These are phyloP conservation scores for Fusarium scirpi DNA, from an alignment of 2,329 filamentous ascomycete species.

Conservation along the genomic window DNA sequence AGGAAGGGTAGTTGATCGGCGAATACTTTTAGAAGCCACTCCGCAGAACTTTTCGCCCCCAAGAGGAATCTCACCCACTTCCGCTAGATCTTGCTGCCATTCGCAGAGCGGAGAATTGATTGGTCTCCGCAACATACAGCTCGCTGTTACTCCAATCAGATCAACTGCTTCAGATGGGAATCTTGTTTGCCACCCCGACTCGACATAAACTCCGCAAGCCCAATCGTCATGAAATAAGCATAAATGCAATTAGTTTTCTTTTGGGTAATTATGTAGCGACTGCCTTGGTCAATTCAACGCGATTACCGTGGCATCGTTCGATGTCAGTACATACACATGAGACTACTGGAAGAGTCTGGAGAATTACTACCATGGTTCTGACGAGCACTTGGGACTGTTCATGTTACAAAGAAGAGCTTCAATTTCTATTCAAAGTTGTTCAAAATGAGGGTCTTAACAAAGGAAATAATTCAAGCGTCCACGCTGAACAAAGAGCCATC, in stretches of 20 bases:
- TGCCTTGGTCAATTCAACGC: neutral
- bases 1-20: neutral
- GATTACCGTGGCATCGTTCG: neutral
- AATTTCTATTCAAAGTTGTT: neutral
- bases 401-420: neutral
- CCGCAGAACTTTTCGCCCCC: neutral
- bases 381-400: neutral
- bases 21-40: neutral
- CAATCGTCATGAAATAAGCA: neutral
- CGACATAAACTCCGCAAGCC: neutral
- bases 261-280: neutral
- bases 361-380: neutral
- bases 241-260: neutral
- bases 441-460: no score
- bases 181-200: neutral
- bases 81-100: neutral
- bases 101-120: neutral
- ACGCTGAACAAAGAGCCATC: conserved; percentile 9
- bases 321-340: neutral
- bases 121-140: neutral
- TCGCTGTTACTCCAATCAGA: neutral
- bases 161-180: neutral
- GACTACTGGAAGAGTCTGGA: neutral
- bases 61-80: neutral
- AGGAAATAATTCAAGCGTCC: neutral